phyloP scores from a whole-genome alignment of 1,139 yeast species.

The Wickerhamiella infanticola region DNA sequence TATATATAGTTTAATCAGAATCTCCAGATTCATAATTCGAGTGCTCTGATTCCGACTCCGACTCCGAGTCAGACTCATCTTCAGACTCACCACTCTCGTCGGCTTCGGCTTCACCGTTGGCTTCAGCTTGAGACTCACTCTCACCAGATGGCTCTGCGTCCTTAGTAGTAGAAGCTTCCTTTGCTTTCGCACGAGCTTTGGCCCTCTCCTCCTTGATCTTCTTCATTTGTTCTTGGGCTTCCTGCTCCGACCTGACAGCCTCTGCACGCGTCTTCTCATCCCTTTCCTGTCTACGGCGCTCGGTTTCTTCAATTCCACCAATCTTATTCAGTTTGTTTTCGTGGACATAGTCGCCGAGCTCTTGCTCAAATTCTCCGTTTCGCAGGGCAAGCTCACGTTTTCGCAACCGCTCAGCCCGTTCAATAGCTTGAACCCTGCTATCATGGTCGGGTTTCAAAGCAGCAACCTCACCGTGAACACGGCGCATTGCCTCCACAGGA shows the following conservation, averaged over 20 bases:
- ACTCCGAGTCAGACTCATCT: background rate
- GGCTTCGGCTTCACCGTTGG: background rate
- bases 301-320: constrained; percentile 83
- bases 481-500: constrained; percentile 46
- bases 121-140: background rate
- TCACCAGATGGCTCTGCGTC: background rate
- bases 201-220: constrained; percentile 9
- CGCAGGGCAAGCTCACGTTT: constrained; percentile 51
- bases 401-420: constrained; percentile 69
- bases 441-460: constrained; percentile 76
- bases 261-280: constrained; percentile 32
- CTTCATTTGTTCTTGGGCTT: constrained; percentile 13
- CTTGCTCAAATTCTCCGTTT: constrained; percentile 62
- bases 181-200: constrained; percentile 11
- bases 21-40: background rate
- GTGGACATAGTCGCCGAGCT: constrained; percentile 72
- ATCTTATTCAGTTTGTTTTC: constrained; percentile 59
- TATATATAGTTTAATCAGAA: background rate
- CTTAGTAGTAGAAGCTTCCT: constrained; percentile 1
- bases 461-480: constrained; percentile 63
- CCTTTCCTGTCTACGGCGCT: constrained; percentile 46
- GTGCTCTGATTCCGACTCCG: background rate
- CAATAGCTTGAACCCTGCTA: constrained; percentile 70
- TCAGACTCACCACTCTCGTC: background rate
- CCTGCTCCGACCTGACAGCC: constrained; percentile 19